These are phyloP conservation scores for Solanum clarkiae DNA, from an alignment of 257 asterid genomes.

Conservation along the genomic window DNA sequence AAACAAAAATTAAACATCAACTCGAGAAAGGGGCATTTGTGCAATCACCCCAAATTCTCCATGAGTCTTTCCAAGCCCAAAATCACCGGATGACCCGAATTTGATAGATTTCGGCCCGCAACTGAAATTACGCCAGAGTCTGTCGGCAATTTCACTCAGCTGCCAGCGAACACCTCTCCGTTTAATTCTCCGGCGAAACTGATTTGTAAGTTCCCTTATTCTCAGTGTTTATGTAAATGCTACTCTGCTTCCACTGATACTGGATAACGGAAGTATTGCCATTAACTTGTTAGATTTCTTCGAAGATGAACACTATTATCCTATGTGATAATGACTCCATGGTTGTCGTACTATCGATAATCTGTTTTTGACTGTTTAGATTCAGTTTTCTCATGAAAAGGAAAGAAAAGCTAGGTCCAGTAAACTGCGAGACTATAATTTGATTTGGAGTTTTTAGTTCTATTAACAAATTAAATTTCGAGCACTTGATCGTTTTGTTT, in stretches of 20 bases:
- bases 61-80: neutral
- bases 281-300: neutral
- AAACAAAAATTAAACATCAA: too few relatives aligned
- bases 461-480: neutral
- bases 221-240: neutral
- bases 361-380: neutral
- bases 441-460: neutral
- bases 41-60: neutral
- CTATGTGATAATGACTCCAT: neutral
- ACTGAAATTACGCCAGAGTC: neutral
- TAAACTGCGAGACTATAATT: neutral
- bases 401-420: neutral
- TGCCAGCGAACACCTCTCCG: neutral
- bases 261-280: neutral
- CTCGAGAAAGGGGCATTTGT: too few relatives aligned
- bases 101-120: neutral
- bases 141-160: neutral
- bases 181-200: neutral
- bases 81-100: neutral
- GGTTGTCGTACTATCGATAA: neutral
- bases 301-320: neutral
- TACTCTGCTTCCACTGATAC: neutral
- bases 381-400: neutral
- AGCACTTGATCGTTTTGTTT: neutral
- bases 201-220: neutral